These are phyloP conservation scores for Tricholoma furcatifolium DNA, from an alignment of 768 basidiomycete genomes.

Conservation along the genomic window DNA sequence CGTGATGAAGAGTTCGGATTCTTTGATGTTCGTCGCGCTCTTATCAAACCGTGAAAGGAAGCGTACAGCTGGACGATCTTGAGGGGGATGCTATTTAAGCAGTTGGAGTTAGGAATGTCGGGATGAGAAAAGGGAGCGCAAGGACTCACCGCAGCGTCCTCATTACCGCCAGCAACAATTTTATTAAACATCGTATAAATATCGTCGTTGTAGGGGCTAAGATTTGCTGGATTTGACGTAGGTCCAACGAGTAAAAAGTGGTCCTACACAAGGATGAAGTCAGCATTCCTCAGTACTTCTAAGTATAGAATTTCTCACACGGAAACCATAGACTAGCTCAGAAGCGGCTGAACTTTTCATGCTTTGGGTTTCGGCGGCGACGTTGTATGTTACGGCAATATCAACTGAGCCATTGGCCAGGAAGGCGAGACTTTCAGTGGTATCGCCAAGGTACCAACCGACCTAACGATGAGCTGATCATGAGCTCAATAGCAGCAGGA, in stretches of 20 bases:
- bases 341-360: slow-evolving; percentile 28
- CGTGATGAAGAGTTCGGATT: not conserved
- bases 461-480: slow-evolving; percentile 29
- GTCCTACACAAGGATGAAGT: slow-evolving; percentile 33
- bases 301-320: slow-evolving; percentile 28
- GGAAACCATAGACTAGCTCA: slow-evolving; percentile 41
- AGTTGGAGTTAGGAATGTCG: not conserved
- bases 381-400: slow-evolving; percentile 52
- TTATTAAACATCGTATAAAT: slow-evolving; percentile 46
- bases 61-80: slow-evolving; percentile 34
- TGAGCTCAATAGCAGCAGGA: not conserved
- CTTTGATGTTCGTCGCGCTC: slow-evolving; percentile 57
- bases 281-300: not conserved
- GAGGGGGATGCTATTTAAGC: slow-evolving; percentile 21
- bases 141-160: slow-evolving; percentile 34
- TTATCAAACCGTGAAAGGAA: slow-evolving; percentile 59
- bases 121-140: not conserved
- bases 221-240: slow-evolving; percentile 40
- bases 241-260: slow-evolving; percentile 54
- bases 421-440: slow-evolving; percentile 46
- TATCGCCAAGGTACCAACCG: slow-evolving; percentile 59
- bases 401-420: slow-evolving; percentile 44
- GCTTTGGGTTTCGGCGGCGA: slow-evolving; percentile 43
- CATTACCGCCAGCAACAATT: slow-evolving; percentile 42
- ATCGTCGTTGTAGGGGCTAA: slow-evolving; percentile 26